phyloP scores from a whole-genome alignment of 139 green algal species.

The Penium margaritaceum region DNA sequence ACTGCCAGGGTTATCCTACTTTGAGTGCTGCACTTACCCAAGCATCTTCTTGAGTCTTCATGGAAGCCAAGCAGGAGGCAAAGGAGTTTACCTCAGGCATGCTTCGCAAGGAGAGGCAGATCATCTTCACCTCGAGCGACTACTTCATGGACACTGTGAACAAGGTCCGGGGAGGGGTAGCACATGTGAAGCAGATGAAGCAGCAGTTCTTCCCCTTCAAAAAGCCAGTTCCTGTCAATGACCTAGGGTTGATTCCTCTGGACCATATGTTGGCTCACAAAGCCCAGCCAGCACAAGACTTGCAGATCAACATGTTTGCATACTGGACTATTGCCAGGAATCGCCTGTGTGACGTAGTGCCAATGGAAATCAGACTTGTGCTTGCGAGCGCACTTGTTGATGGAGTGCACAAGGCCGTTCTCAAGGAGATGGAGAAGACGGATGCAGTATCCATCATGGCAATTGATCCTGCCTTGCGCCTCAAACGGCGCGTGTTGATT shows the following conservation, averaged over 20 bases:
- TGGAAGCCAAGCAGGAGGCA: not conserved
- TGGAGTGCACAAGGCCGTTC: too few species aligned
- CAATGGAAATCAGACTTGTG: conserved; percentile 24
- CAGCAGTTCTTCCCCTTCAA: too few species aligned
- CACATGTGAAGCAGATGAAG: not conserved
- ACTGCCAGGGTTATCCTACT: conserved; percentile 12
- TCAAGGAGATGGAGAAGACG: too few species aligned
- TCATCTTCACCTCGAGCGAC: conserved; percentile 21
- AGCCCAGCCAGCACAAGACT: conserved; percentile 14
- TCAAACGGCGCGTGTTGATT: too few species aligned
- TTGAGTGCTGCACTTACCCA: not conserved
- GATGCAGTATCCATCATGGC: too few species aligned
- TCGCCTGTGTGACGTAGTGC: conserved; percentile 26
- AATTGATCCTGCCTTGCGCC: too few species aligned
- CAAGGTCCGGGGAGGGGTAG: conserved; percentile 7
- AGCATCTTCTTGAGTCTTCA: not conserved
- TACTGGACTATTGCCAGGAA: conserved; percentile 25
- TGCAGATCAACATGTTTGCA: conserved; percentile 33
- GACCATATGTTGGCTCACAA: conserved; percentile 3
- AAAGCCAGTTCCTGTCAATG: not conserved
- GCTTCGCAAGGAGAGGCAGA: conserved; percentile 12
- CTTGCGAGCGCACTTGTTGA: conserved; percentile 5
- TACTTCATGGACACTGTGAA: conserved; percentile 34
- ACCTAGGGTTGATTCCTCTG: conserved; percentile 10
- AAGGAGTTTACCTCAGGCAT: conserved; percentile 1